These are phyloP conservation scores for Aleurites moluccanus DNA, from an alignment of 441 rosid genomes.

Conservation along the genomic window DNA sequence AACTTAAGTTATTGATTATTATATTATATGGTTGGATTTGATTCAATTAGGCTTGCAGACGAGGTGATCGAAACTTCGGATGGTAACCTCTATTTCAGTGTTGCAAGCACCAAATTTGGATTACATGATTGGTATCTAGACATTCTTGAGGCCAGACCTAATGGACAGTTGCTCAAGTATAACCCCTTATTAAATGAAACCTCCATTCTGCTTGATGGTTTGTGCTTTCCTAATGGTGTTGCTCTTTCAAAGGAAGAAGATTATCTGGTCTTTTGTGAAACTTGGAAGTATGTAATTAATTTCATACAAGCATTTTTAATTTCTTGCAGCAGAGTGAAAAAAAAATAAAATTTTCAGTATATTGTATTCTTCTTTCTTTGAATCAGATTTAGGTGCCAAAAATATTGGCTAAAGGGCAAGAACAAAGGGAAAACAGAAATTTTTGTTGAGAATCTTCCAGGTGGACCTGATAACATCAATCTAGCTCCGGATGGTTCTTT, in stretches of 20 bases:
- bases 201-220: slow-evolving; percentile 31
- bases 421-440: slow-evolving; percentile 39
- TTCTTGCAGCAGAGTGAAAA: not conserved
- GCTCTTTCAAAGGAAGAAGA: slow-evolving; percentile 45
- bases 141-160: slow-evolving; percentile 47
- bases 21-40: too few species aligned
- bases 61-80: slow-evolving; percentile 47
- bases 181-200: slow-evolving; percentile 38
- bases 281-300: slow-evolving; percentile 39
- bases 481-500: slow-evolving; percentile 54
- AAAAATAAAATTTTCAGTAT: not conserved
- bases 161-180: slow-evolving; percentile 49
- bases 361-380: not conserved
- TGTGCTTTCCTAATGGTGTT: slow-evolving; percentile 49
- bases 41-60: slow-evolving; percentile 30
- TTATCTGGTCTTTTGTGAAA: slow-evolving; percentile 45
- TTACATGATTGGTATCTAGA: slow-evolving; percentile 39
- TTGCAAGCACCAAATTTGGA: slow-evolving; percentile 46
- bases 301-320: too few species aligned
- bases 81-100: slow-evolving; percentile 49
- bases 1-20: too few species aligned
- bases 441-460: slow-evolving; percentile 45
- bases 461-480: slow-evolving; percentile 52
- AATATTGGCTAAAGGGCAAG: slow-evolving; percentile 45
- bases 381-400: slow-evolving; percentile 45